Evolutionary conservation across 805 yeast species (phyloP).

Genomic region (Suhomyces vadensis): DNA sequence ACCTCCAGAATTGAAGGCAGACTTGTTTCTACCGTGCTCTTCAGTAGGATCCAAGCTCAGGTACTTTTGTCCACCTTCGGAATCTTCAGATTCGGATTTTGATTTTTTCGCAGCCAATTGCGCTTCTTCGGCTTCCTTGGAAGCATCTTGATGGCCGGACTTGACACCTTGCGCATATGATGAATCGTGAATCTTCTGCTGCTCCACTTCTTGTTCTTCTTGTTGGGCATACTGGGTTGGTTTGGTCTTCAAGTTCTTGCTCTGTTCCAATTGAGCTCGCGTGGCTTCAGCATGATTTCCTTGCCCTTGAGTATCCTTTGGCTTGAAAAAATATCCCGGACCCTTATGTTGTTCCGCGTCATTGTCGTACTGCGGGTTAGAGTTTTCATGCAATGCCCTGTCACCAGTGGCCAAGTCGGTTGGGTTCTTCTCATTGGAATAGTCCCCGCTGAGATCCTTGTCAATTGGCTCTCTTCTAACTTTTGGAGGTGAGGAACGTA

Average conservation of each 20-base stretch:
- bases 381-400: conserved; percentile 19
- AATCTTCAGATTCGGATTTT: background rate
- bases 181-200: conserved; percentile 9
- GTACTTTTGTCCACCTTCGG: conserved; percentile 2
- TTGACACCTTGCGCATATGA: conserved; percentile 17
- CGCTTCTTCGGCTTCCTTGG: conserved; percentile 15
- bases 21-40: conserved; percentile 32
- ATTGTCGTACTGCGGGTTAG: conserved; percentile 29
- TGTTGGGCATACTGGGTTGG: conserved; percentile 22
- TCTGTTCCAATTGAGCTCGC: conserved; percentile 17
- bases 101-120: background rate
- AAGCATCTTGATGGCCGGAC: conserved; percentile 16
- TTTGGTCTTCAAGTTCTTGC: conserved; percentile 23
- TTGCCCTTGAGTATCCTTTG: conserved; percentile 40
- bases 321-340: conserved; percentile 34
- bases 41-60: conserved; percentile 21
- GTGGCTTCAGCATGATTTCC: conserved; percentile 25
- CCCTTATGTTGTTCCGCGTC: conserved; percentile 31
- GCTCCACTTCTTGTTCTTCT: conserved; percentile 10
- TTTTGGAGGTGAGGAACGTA: conserved; percentile 32
- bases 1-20: conserved; percentile 32
- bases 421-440: conserved; percentile 33
- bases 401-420: conserved; percentile 22
- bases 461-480: conserved; percentile 30
- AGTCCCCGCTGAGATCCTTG: conserved; percentile 33